A percentile compares a stretch with the other conserved stretches of the same genome.
Evolutionary conservation across 176 grass and related monocot genomes (phyloP).

Genomic region (Bonia amplexicaulis): DNA sequence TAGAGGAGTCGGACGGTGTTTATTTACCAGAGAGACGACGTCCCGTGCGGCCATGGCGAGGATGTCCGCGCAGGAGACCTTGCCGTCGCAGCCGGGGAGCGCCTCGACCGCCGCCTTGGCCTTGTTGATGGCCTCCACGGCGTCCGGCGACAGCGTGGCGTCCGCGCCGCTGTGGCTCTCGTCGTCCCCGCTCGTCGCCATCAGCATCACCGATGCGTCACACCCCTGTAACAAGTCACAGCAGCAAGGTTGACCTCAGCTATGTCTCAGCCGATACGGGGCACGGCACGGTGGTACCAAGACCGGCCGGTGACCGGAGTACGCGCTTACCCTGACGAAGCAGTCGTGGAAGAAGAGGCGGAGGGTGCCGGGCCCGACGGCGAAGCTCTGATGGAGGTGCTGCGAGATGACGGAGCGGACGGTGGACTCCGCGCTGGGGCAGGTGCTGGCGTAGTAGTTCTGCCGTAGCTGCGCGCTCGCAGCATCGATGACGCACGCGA

Average conservation of each 20-base stretch:
- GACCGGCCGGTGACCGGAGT: not conserved
- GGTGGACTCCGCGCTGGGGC: conserved; percentile 69
- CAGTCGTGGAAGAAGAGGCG: conserved; percentile 93
- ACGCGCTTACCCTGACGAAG: conserved; percentile 53
- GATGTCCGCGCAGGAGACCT: conserved; percentile 89
- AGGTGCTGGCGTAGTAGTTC: conserved; percentile 69
- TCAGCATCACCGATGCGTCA: conserved; percentile 77
- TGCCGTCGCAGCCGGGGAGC: conserved; percentile 56
- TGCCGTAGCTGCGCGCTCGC: conserved; percentile 49
- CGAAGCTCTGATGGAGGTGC: conserved; percentile 68
- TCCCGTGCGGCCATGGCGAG: conserved; percentile 84
- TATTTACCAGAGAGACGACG: conserved; percentile 66
- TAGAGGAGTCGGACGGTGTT: not conserved
- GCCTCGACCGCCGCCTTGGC: conserved; percentile 71
- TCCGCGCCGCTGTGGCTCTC: conserved; percentile 74
- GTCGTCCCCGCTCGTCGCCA: conserved; percentile 57
- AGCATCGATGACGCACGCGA: not conserved
- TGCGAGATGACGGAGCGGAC: conserved; percentile 57
- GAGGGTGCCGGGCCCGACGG: conserved; percentile 73
- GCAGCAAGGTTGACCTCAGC: not conserved
- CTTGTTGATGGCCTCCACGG: conserved; percentile 77
- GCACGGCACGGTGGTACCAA: not conserved
- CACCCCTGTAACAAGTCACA: conserved; percentile 38
- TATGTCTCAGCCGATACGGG: not conserved
- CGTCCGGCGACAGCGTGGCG: conserved; percentile 68